Base-by-base conservation (phyloP, 2,329 filamentous ascomycete genomes). In the Xylaria sp. region DNA sequence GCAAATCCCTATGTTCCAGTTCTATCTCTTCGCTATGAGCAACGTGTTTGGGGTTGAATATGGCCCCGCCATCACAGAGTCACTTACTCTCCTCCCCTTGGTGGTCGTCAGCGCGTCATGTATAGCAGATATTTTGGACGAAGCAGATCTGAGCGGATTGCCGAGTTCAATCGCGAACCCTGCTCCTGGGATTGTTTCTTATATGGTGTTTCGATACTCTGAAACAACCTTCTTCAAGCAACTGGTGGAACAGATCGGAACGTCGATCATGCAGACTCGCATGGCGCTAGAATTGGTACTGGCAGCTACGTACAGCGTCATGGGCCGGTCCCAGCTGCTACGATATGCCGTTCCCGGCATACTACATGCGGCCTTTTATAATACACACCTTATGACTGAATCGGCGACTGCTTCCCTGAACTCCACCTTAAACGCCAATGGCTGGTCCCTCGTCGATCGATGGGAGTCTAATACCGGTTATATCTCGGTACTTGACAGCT, bases 401-500 rank as follows among this genome's bases (percentile, higher is more conserved):
- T 83, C 84, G 73, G 89, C 90, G 0, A 89, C 90, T 0, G 80
- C 83, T 0, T 81, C 85, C 0, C 82, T 96, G 46, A 95, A 97
- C 76, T 82, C 82, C 5, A 90, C 88, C 0, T 82, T 98, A 52
- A 81, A 83, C 23, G 80, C 84, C 0, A 85, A 91, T 44, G 89
- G 91, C 18, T 98, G 91, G 87, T 87, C 88, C 1, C 82, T 98
- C 1, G 79, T 98, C 54, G 94, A 94, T 57, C 90, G 96, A 12
- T 86, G 88, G 73, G 96, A 98, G 80, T 97, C 94, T 0, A 81
- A 92, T 58, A 98, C 96, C 0, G 96, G 96, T 7, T 98, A 99
- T 77, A 85, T 99, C 52, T 97, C 95, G 0, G 93, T 99, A 1
- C 79, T 98, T 32, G 93, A 99, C 73, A 96, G 90, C 78, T 78